Base-by-base conservation (phyloP, 1,284 basidiomycete species). In the Pseudozyma pruni region DNA sequence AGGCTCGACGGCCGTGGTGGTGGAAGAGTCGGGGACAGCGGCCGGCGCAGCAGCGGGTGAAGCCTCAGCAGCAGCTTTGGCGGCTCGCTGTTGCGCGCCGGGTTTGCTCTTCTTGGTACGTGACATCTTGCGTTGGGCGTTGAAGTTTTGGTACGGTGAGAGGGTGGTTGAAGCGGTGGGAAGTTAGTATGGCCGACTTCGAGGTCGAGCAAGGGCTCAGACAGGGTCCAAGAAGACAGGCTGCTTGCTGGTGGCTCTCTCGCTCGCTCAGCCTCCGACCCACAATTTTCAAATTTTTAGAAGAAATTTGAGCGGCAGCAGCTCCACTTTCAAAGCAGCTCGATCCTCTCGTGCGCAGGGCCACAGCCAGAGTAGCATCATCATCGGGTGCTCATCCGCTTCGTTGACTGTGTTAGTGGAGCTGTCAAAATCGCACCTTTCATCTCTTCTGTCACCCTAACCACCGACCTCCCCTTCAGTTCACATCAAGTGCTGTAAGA, bases 71-170 rank as follows among this genome's bases (percentile, higher is more conserved):
- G 41, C 47, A 40, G 50, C 50, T n/a, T 44, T 29, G 19, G 34
- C 42, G 8, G 40, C 50, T 34, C 38, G 37, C 7, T 20, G 27
- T 16, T 35, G 41, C 8, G 34, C 38, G 35, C 45, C 61, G 39
- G 61, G 55, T 42, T 64, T 64, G 46, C 35, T 64, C 47, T 49
- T 53, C 46, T 64, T 64, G 16, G 55, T 58, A 41, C 62, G 50
- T 38, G 62, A 64, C 62, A 64, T 64, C 29, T 14, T 42, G 22
- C 16, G 17, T 20, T 3, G 8, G 23, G 25, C 6, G n/a, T 25
- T 7, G 11, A 33, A 33, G 40, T 52, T 25, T 9, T n/a, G 43
- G n/a, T 39, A 40, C 23, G 13, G 17, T 25, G 31, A 17, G 27
- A 45, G 6, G 31, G 17, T 6, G 39, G 11, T 40, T 16, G 37